Evolutionary conservation across 306 rosid species (phyloP), one percentile per base, ranked within the genome.

Genomic region (Arachis hypogaea): DNA sequence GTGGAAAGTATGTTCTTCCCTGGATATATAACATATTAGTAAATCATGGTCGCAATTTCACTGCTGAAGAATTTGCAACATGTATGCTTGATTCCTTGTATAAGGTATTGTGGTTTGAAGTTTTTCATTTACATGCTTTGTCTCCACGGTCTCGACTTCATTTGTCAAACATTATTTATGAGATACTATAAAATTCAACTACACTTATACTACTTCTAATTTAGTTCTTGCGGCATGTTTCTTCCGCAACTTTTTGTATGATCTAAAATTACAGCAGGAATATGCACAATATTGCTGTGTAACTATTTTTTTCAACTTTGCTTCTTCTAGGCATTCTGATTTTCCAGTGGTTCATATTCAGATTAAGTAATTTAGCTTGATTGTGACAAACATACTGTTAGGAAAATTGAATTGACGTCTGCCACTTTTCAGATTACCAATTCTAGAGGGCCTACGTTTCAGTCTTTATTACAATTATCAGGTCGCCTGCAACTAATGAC

Each of bases 401-500:
- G 42, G 60, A 78, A 68, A 68, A 11, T 79, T 72, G 52, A 73
- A 47, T 40, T 64, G 11, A 7, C 36, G 4, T 30, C 44, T 72
- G 78, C 71, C 49, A 50, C 63, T 67, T 51, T 79, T 49, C 86
- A 91, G 97, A 80, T 88, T 66, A 50, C 88, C 49, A 85, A 83
- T 57, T 72, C 86, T 68, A 94, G 93, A 88, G 94, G 82, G 75
- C 64, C 82, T 44, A 77, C 89, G 30, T 69, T 88, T 72, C 89
- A 88, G 73, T 78, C 91, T 68, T 82, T 94, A 65, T 76, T 94
- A 71, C 97, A 84, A 66, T 69, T 92, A 70, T 94, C 93, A 2
- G 97, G 98, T 59, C 95, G 97, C 36, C 83, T 94, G 80, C 95
- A 92, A 81, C 86, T 94, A 71, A 78, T 89, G 78, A 81, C 83